phyloP scores from a whole-genome alignment of 768 basidiomycete genomes.

The Boletus huronensis region DNA sequence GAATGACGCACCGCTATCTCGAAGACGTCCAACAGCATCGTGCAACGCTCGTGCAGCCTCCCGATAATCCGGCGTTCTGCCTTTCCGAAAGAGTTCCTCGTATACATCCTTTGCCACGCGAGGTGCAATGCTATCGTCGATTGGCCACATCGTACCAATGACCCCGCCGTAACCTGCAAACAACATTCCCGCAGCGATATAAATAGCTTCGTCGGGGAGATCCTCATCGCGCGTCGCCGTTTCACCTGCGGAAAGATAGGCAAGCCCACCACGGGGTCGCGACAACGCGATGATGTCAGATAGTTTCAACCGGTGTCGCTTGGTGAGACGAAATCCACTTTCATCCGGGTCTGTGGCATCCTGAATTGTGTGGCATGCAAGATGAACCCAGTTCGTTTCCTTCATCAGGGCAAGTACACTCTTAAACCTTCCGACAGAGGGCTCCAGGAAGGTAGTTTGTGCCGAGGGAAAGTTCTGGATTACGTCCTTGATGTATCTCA shows the following conservation, averaged over 20 bases:
- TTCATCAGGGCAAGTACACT: background rate
- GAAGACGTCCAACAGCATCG: background rate
- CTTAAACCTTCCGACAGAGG: background rate
- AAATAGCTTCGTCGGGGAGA: constrained; percentile 37
- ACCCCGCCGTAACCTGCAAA: constrained; percentile 28
- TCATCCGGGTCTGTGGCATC: background rate
- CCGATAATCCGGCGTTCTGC: background rate
- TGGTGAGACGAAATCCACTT: too few relatives aligned
- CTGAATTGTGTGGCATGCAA: background rate
- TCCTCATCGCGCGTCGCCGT: constrained; percentile 36
- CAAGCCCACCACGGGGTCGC: constrained; percentile 29
- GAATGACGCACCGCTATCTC: background rate
- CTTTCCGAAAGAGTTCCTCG: background rate
- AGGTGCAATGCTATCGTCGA: constrained; percentile 37
- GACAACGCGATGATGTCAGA: background rate
- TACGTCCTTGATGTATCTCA: background rate
- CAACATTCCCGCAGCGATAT: constrained; percentile 42
- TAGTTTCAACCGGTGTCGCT: background rate
- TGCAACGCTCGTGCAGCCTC: constrained; percentile 4
- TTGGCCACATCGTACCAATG: constrained; percentile 45
- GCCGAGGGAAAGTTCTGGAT: background rate
- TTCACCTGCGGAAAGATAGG: constrained; percentile 47
- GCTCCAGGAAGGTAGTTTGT: background rate
- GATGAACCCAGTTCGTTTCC: background rate
- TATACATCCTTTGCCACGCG: constrained; percentile 34